A percentile compares a stretch with the other conserved stretches of the same genome.
Evolutionary conservation across 768 basidiomycete species (phyloP).

Genomic region (Rhodotorula graminis): DNA sequence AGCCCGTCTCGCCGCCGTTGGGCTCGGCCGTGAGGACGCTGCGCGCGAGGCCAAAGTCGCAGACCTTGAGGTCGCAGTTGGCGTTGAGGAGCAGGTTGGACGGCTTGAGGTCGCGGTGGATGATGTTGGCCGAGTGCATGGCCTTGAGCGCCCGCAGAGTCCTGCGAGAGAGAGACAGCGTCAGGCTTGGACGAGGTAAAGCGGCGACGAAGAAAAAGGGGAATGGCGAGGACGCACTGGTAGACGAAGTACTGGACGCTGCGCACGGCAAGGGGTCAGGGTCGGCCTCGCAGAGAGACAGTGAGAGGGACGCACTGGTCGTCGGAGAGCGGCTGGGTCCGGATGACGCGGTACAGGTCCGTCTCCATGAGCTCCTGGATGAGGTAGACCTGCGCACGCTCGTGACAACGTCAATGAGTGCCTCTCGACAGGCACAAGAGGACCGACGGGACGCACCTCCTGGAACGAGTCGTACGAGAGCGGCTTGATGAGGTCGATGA

Average conservation of each 20-base stretch:
- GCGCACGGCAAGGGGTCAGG: background rate
- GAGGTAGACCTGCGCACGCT: slow-evolving; percentile 49
- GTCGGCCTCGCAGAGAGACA: too few species aligned
- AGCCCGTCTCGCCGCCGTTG: slow-evolving; percentile 46
- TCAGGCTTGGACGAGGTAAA: background rate
- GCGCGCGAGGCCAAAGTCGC: slow-evolving; percentile 78
- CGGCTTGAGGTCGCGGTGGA: slow-evolving; percentile 86
- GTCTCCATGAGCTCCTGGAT: slow-evolving; percentile 65
- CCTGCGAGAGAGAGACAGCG: slow-evolving; percentile 47
- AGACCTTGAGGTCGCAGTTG: slow-evolving; percentile 39
- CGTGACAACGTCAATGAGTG: background rate
- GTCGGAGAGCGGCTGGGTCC: slow-evolving; percentile 87
- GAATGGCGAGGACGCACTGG: slow-evolving; percentile 50
- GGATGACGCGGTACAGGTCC: slow-evolving; percentile 92
- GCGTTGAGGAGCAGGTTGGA: slow-evolving; percentile 92
- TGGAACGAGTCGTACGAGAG: slow-evolving; percentile 68
- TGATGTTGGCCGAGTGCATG: slow-evolving; percentile 74
- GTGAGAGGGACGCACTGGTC: slow-evolving; percentile 57
- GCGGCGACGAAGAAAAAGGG: too few species aligned
- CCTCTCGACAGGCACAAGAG: slow-evolving; percentile 7
- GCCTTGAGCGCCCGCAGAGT: slow-evolving; percentile 90
- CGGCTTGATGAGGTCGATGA: slow-evolving; percentile 87
- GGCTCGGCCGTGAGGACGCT: slow-evolving; percentile 45
- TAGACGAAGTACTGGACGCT: slow-evolving; percentile 85
- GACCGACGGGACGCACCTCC: slow-evolving; percentile 57